A percentile compares a stretch with the other conserved stretches of the same genome.
phyloP scores from a whole-genome alignment of 2,329 filamentous ascomycete species.

The Endoconidiophora laricicola region DNA sequence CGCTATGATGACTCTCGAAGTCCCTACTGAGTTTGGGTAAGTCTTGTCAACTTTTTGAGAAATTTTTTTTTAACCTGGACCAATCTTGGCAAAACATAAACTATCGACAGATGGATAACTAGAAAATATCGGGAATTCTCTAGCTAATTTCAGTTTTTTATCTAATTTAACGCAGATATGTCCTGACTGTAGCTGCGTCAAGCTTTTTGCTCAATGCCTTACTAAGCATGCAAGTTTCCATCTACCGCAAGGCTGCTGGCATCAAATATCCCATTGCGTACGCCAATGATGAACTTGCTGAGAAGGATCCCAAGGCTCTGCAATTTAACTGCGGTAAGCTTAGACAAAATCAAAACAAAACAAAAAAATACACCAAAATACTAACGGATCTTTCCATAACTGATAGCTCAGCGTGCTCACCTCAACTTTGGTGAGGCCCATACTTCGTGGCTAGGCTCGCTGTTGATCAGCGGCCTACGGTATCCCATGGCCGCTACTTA shows the following conservation, averaged over 20 bases:
- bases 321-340: slow-evolving; percentile 45
- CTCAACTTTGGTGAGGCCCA: slow-evolving; percentile 48
- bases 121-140: background rate
- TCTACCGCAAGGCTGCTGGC: slow-evolving; percentile 34
- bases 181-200: slow-evolving; percentile 39
- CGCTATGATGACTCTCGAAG: slow-evolving; percentile 19
- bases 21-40: slow-evolving; percentile 36
- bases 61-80: too few relatives aligned
- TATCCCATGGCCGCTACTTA: slow-evolving; percentile 34
- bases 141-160: too few relatives aligned
- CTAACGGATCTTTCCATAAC: background rate
- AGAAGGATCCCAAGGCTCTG: slow-evolving; percentile 35
- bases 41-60: slow-evolving; percentile 11
- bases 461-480: slow-evolving; percentile 38
- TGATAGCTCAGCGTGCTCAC: slow-evolving; percentile 40
- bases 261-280: slow-evolving; percentile 42
- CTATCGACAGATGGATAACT: background rate
- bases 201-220: slow-evolving; percentile 41
- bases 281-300: slow-evolving; percentile 35
- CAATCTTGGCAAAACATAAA: background rate
- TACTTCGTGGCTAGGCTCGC: slow-evolving; percentile 31
- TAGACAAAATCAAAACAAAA: background rate
- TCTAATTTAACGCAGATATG: slow-evolving; percentile 30
- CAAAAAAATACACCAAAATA: background rate
- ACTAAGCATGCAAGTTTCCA: slow-evolving; percentile 31